phyloP scores from a whole-genome alignment of 2,329 filamentous ascomycete genomes.

The Colletotrichum tropicicola region DNA sequence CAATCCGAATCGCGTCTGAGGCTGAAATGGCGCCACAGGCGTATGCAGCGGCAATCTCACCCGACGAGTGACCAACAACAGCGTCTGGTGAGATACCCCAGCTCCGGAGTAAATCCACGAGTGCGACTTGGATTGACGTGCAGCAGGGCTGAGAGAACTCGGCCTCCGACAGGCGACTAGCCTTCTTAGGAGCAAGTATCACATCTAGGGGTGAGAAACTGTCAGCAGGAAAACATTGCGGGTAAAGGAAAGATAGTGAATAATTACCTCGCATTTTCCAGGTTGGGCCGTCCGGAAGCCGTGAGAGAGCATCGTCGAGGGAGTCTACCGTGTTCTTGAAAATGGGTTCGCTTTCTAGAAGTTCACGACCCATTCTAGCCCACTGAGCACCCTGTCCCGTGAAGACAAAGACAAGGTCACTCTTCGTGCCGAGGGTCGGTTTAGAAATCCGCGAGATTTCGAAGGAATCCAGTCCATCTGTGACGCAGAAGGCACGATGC shows the following conservation, averaged over 20 bases:
- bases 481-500: slow-evolving; percentile 32
- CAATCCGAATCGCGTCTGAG: slow-evolving; percentile 41
- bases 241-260: too few species aligned
- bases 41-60: slow-evolving; percentile 52
- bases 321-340: slow-evolving; percentile 22
- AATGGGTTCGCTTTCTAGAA: slow-evolving; percentile 4
- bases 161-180: slow-evolving; percentile 35
- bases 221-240: too few species aligned
- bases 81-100: slow-evolving; percentile 39
- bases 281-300: too few species aligned
- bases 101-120: slow-evolving; percentile 45
- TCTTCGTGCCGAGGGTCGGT: not conserved
- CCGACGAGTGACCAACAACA: slow-evolving; percentile 48
- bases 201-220: slow-evolving; percentile 33
- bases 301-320: slow-evolving; percentile 26
- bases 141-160: slow-evolving; percentile 54
- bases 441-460: slow-evolving; percentile 31
- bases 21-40: slow-evolving; percentile 39
- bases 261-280: slow-evolving; percentile 23
- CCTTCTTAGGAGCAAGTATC: slow-evolving; percentile 4
- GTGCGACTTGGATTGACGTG: slow-evolving; percentile 58
- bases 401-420: slow-evolving; percentile 22
- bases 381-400: slow-evolving; percentile 34
- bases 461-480: not conserved
- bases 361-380: slow-evolving; percentile 30